phyloP scores from a whole-genome alignment of 2,329 filamentous ascomycete species.

The Neofusicoccum kwambonambiense region DNA sequence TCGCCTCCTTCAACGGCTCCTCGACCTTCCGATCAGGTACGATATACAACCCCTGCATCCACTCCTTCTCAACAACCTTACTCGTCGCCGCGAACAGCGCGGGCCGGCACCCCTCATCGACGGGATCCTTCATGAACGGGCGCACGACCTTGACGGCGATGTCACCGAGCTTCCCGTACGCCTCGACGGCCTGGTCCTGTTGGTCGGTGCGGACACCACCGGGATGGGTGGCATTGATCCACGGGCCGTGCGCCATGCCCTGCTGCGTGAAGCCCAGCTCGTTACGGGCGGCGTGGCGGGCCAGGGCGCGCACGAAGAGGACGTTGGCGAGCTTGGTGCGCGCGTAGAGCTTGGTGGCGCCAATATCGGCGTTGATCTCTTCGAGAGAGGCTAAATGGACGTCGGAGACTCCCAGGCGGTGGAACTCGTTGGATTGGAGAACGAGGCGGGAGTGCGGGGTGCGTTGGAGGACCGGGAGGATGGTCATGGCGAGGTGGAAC shows the following conservation, averaged over 20 bases:
- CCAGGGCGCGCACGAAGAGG: slow-evolving; percentile 45
- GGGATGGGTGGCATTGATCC: slow-evolving; percentile 52
- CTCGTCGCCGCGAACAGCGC: slow-evolving; percentile 51
- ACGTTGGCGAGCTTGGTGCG: slow-evolving; percentile 52
- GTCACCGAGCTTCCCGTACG: slow-evolving; percentile 49
- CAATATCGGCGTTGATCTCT: slow-evolving; percentile 52
- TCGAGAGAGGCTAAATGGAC: slow-evolving; percentile 44
- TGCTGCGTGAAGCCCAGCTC: slow-evolving; percentile 33
- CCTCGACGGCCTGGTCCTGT: slow-evolving; percentile 49
- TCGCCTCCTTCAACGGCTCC: slow-evolving; percentile 42
- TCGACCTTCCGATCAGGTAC: slow-evolving; percentile 51
- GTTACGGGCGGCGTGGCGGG: slow-evolving; percentile 38
- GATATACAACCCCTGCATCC: slow-evolving; percentile 49
- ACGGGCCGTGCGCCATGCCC: slow-evolving; percentile 31
- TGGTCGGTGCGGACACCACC: slow-evolving; percentile 51
- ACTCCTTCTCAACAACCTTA: slow-evolving; percentile 43
- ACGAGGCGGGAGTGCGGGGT: slow-evolving; percentile 50
- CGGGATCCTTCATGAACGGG: slow-evolving; percentile 52
- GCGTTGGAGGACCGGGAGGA: slow-evolving; percentile 40
- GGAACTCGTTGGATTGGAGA: slow-evolving; percentile 51
- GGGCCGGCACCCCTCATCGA: slow-evolving; percentile 48
- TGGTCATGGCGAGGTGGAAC: slow-evolving; percentile 47
- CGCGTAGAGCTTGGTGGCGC: slow-evolving; percentile 48
- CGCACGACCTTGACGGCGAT: slow-evolving; percentile 43
- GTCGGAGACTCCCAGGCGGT: slow-evolving; percentile 33